phyloP scores from a whole-genome alignment of 2,329 filamentous ascomycete genomes.

The Pestalotiopsis sp. region DNA sequence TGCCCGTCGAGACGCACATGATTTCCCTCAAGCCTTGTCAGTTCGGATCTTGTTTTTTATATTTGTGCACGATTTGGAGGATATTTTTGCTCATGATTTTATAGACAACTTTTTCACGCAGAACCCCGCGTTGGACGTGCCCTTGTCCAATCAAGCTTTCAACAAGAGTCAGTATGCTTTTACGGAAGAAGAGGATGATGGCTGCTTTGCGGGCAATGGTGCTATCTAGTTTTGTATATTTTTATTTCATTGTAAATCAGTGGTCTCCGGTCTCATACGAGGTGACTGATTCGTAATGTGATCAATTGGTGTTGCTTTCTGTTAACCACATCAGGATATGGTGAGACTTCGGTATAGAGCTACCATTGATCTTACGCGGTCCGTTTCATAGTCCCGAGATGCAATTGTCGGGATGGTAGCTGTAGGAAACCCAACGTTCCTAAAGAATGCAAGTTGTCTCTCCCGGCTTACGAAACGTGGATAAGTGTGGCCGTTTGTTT shows the following conservation, averaged over 20 bases:
- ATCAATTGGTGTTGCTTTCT: neutral
- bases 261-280: neutral
- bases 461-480: no score
- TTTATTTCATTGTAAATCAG: neutral
- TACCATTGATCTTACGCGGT: no score
- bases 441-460: no score
- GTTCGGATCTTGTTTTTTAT: constrained; percentile 27
- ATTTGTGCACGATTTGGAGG: no score
- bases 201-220: neutral
- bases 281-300: neutral
- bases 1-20: constrained; percentile 56
- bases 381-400: no score
- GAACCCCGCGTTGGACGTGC: neutral
- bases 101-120: neutral
- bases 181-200: neutral
- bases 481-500: no score
- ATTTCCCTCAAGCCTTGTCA: constrained; percentile 49
- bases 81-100: constrained; percentile 25
- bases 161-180: neutral
- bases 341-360: no score
- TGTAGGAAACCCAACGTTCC: no score
- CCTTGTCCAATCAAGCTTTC: neutral
- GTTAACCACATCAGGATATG: no score
- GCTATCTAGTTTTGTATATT: neutral
- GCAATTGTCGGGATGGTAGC: no score